phyloP scores from a whole-genome alignment of 2,329 filamentous ascomycete species.

The Ilyonectria sp. region DNA sequence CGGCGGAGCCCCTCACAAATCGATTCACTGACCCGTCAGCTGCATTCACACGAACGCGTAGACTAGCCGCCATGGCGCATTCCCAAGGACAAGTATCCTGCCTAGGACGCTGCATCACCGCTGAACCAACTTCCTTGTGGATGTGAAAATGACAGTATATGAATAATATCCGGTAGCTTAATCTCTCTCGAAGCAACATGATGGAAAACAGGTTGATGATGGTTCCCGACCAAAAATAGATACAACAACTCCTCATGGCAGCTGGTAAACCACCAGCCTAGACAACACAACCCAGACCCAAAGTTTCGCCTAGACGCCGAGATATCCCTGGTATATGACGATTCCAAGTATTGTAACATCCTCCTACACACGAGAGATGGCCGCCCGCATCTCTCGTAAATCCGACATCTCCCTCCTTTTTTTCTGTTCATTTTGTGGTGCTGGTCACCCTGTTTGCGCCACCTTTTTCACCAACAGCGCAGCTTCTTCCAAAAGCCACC shows the following conservation, averaged over 20 bases:
- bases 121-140: conserved; percentile 1
- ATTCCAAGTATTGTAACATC: conserved; percentile 40
- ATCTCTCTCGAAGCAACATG: conserved; percentile 22
- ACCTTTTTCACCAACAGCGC: conserved; percentile 65
- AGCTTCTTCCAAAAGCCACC: conserved; percentile 70
- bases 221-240: conserved; percentile 33
- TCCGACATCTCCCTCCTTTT: conserved; percentile 2
- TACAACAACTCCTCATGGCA: conserved; percentile 38
- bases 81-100: too few relatives aligned
- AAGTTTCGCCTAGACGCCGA: conserved; percentile 45
- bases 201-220: conserved; percentile 30
- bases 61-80: too few relatives aligned
- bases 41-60: too few relatives aligned
- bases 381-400: conserved; percentile 14
- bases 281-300: conserved; percentile 38
- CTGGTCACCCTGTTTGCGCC: not conserved
- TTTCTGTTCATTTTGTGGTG: conserved; percentile 8
- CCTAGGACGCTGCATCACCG: not conserved
- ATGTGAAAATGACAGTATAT: conserved; percentile 21
- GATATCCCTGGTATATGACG: conserved; percentile 50
- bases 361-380: conserved; percentile 18
- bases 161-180: conserved; percentile 29
- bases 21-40: not conserved
- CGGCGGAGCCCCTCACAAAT: not conserved
- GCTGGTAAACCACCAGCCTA: conserved; percentile 34